Percentiles rank a stretch among this genome's conserved stretches.
Evolutionary conservation across 441 rosid species (phyloP).

Genomic region (Biscutella auriculata): DNA sequence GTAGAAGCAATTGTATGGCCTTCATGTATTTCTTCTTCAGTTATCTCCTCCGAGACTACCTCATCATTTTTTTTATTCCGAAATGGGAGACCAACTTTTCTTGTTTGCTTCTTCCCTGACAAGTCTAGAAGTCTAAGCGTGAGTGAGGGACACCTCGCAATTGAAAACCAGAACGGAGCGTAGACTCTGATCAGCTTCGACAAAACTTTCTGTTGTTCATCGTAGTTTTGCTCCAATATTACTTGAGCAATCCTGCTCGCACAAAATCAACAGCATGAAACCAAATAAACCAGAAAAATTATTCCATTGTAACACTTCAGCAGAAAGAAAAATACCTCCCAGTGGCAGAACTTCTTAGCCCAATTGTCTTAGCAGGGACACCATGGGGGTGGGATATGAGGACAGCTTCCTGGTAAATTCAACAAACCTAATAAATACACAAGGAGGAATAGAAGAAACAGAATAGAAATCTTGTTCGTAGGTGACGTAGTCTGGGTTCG

Average conservation of each 20-base stretch:
- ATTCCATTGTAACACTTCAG: not conserved
- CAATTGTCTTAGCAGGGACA: constrained; percentile 68
- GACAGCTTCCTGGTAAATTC: constrained; percentile 66
- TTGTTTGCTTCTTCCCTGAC: constrained; percentile 39
- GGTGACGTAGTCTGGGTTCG: constrained; percentile 7
- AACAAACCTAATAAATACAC: constrained; percentile 10
- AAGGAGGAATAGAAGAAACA: constrained; percentile 2
- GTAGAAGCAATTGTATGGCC: constrained; percentile 91
- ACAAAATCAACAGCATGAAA: constrained; percentile 21
- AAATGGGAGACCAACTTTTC: constrained; percentile 47
- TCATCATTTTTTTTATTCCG: constrained; percentile 37
- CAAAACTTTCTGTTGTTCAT: constrained; percentile 42
- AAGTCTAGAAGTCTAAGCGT: constrained; percentile 53
- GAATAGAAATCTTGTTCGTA: not conserved
- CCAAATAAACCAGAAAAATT: constrained; percentile 1
- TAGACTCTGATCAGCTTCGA: constrained; percentile 68
- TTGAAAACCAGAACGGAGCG: constrained; percentile 87
- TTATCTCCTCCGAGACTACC: constrained; percentile 47
- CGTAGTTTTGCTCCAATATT: constrained; percentile 76
- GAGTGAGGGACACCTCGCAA: constrained; percentile 84
- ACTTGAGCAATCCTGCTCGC: constrained; percentile 71
- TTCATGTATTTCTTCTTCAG: constrained; percentile 71
- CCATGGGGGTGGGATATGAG: constrained; percentile 74
- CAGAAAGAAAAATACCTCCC: constrained; percentile 56
- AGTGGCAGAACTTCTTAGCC: constrained; percentile 74